Evolutionary conservation across 352 stramenopile genomes (phyloP), one percentile per base, ranked within the genome.

Genomic region (Elongisporangium anandrum): DNA sequence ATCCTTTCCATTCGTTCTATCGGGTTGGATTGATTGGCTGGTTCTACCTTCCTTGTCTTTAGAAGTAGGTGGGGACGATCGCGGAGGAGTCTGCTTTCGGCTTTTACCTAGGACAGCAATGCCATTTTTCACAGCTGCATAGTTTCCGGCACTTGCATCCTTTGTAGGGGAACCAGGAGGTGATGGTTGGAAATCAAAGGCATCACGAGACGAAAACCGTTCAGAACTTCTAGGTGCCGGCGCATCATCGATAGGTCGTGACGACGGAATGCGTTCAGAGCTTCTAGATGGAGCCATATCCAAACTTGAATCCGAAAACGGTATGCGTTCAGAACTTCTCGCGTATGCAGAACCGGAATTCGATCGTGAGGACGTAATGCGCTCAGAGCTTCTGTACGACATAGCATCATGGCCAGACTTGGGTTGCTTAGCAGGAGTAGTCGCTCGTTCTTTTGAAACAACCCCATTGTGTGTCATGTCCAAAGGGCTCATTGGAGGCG

Each of bases 291-390:
- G 34, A 45, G 34, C 34, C 34, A 45, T 45, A 45, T 45, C 34
- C 34, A 45, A 17, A 45, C 10, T 45, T 45, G 13, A 45, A 45
- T 45, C 34, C 4, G 34, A 45, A 45, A 45, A 45, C 1, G 34
- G 34, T 15, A 45, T 26, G 19, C 49, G 22, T 22, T 53, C 22
- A 17, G 49, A 53, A 22, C 49, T 53, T 53, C 49, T 53, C 49
- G 49, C 49, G 9, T 26, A 53, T 53, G 20, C 49, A 53, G 22
- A 8, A 26, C 49, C 49, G 20, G 34, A 45, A 45, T 17, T 45
- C 34, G 34, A 12, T 17, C 13, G 16, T 17, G 34, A 17, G 3
- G 34, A 15, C 17, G 34, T 45, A 45, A 45, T 45, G 34, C 34
- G 34, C 34, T 45, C 34, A 17, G 34, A 45, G 34, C 34, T 45